A percentile compares a stretch with the other conserved stretches of the same genome.
phyloP scores from a whole-genome alignment of 805 yeast species.

The Nakazawaea wyomingensis region DNA sequence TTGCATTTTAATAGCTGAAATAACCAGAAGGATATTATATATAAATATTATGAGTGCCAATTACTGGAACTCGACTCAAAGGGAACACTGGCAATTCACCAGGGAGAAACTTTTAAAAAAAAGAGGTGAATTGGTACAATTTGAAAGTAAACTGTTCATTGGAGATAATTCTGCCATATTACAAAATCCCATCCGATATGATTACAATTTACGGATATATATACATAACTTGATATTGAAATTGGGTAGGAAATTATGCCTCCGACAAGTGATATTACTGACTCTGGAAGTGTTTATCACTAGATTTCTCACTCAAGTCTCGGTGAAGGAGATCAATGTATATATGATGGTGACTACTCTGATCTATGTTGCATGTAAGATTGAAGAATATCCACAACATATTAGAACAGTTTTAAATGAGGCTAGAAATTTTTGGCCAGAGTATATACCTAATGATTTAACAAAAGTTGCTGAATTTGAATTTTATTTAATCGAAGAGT shows the following conservation, averaged over 20 bases:
- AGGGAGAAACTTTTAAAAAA: constrained; percentile 45
- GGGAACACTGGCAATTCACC: constrained; percentile 76
- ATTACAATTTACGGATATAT: constrained; percentile 66
- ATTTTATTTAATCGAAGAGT: constrained; percentile 85
- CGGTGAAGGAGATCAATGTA: constrained; percentile 75
- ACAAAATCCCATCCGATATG: constrained; percentile 38
- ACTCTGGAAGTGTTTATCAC: constrained; percentile 83
- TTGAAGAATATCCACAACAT: constrained; percentile 94
- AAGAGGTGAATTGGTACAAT: constrained; percentile 15
- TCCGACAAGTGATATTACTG: constrained; percentile 79
- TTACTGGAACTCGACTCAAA: constrained; percentile 83
- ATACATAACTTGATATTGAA: constrained; percentile 71
- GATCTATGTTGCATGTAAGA: constrained; percentile 84
- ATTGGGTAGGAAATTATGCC: constrained; percentile 70
- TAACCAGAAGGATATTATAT: neutral
- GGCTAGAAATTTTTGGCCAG: constrained; percentile 91
- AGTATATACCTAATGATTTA: constrained; percentile 84
- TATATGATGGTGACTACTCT: constrained; percentile 81
- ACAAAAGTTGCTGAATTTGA: constrained; percentile 94
- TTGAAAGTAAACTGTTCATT: constrained; percentile 18
- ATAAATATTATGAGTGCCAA: constrained; percentile 90
- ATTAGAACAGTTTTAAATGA: constrained; percentile 78
- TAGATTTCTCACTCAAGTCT: constrained; percentile 69
- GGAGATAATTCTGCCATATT: constrained; percentile 7
- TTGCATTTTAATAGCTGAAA: neutral